These are phyloP conservation scores for Nematocida sp. DNA, from an alignment of 371 early-diverging fungal species.

Conservation along the genomic window DNA sequence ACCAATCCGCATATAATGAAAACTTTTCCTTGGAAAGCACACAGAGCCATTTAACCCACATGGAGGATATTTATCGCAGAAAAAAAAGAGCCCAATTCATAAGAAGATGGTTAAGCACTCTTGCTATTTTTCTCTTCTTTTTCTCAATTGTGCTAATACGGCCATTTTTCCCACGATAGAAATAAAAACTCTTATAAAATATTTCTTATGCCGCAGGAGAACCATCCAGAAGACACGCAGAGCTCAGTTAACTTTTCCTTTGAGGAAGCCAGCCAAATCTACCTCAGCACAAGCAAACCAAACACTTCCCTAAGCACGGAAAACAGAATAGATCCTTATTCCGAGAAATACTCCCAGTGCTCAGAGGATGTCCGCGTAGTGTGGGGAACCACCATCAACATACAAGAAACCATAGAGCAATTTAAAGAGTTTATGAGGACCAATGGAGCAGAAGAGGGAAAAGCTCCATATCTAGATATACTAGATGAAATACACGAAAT, in stretches of 20 bases:
- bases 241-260: slow-evolving; percentile 65
- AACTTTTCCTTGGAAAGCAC: slow-evolving; percentile 6
- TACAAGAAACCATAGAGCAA: slow-evolving; percentile 76
- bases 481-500: slow-evolving; percentile 50
- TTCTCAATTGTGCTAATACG: slow-evolving; percentile 30
- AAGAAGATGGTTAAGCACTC: slow-evolving; percentile 32
- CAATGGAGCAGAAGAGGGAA: slow-evolving; percentile 4
- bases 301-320: slow-evolving; percentile 47
- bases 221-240: slow-evolving; percentile 26
- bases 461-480: slow-evolving; percentile 4
- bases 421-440: slow-evolving; percentile 78
- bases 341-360: background rate
- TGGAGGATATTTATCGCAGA: slow-evolving; percentile 15
- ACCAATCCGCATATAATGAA: slow-evolving; percentile 12
- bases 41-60: background rate
- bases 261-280: slow-evolving; percentile 65
- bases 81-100: slow-evolving; percentile 31
- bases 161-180: slow-evolving; percentile 16
- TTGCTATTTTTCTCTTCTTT: slow-evolving; percentile 35
- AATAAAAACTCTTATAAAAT: background rate
- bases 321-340: background rate
- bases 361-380: slow-evolving; percentile 69
- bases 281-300: slow-evolving; percentile 53
- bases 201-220: slow-evolving; percentile 6
- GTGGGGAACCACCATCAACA: slow-evolving; percentile 95